Percentiles rank a stretch among this genome's conserved stretches.
These are phyloP conservation scores for Cladorrhinum sp. DNA, from an alignment of 2,329 filamentous ascomycete genomes.

Conservation along the genomic window DNA sequence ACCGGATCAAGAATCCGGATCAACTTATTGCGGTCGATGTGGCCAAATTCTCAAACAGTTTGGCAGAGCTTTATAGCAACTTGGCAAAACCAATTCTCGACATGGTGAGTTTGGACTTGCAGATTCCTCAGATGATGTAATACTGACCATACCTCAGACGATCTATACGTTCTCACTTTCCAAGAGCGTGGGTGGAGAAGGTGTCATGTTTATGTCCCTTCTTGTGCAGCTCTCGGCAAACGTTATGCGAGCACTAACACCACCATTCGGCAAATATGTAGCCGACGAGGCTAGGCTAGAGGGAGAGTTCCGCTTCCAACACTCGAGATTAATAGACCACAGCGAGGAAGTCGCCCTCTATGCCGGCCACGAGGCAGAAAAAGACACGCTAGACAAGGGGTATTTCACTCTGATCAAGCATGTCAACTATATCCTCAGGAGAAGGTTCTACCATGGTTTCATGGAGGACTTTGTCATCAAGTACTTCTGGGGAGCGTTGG, in stretches of 20 bases:
- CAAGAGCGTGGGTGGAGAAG: conserved; percentile 92
- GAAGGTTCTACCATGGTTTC: conserved; percentile 93
- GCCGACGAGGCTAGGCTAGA: conserved; percentile 93
- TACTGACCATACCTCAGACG: conserved; percentile 42
- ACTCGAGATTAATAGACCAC: conserved; percentile 92
- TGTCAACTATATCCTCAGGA: conserved; percentile 88
- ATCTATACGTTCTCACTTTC: conserved; percentile 96
- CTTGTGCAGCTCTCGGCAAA: conserved; percentile 90
- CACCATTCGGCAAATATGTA: conserved; percentile 95
- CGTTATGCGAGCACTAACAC: conserved; percentile 90
- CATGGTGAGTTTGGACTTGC: conserved; percentile 57
- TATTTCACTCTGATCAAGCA: conserved; percentile 99
- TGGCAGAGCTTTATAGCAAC: conserved; percentile 95
- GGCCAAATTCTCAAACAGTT: conserved; percentile 89
- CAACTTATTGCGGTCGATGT: conserved; percentile 97
- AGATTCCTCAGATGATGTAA: neutral
- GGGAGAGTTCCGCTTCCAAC: conserved; percentile 94
- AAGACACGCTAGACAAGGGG: conserved; percentile 93
- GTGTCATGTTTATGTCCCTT: conserved; percentile 90
- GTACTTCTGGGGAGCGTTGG: conserved; percentile 96
- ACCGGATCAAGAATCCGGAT: conserved; percentile 97
- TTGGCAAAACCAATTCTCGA: conserved; percentile 91
- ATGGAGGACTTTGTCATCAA: conserved; percentile 99
- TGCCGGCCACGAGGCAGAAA: conserved; percentile 87
- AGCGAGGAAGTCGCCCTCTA: conserved; percentile 94